phyloP scores from a whole-genome alignment of 352 stramenopile genomes.

The Globisporangium paroecandrum region DNA sequence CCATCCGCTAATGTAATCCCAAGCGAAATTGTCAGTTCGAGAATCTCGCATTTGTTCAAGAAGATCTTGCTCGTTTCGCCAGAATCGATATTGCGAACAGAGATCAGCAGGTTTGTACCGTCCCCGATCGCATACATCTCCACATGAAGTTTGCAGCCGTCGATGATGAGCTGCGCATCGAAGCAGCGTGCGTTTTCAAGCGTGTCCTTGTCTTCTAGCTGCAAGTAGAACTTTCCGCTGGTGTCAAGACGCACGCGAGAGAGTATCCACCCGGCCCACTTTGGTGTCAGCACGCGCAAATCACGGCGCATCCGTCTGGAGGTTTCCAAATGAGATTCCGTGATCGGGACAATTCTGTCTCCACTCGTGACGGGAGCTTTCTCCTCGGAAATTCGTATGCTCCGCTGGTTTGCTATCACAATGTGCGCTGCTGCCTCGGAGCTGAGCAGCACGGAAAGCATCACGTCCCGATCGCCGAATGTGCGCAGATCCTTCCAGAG shows the following conservation, averaged over 20 bases:
- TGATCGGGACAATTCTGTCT: constrained; percentile 16
- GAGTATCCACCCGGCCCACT: constrained; percentile 40
- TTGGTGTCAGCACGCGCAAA: constrained; percentile 28
- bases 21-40: constrained; percentile 1
- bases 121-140: constrained; percentile 23
- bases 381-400: background rate
- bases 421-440: constrained; percentile 33
- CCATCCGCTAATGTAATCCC: background rate
- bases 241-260: constrained; percentile 25
- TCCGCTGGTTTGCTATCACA: background rate
- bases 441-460: constrained; percentile 36
- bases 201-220: constrained; percentile 21
- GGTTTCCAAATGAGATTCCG: constrained; percentile 18
- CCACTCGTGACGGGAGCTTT: background rate
- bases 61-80: constrained; percentile 16
- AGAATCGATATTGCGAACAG: constrained; percentile 14
- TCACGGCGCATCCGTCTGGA: constrained; percentile 30
- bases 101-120: constrained; percentile 21
- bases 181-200: constrained; percentile 20
- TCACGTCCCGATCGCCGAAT: constrained; percentile 15
- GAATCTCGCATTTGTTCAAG: constrained; percentile 12
- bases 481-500: constrained; percentile 37
- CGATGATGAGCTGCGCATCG: constrained; percentile 16
- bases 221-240: constrained; percentile 22
- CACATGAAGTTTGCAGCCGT: constrained; percentile 16